Base-by-base conservation (phyloP, 495 filamentous ascomycete species). In the Penicillium taxi region DNA sequence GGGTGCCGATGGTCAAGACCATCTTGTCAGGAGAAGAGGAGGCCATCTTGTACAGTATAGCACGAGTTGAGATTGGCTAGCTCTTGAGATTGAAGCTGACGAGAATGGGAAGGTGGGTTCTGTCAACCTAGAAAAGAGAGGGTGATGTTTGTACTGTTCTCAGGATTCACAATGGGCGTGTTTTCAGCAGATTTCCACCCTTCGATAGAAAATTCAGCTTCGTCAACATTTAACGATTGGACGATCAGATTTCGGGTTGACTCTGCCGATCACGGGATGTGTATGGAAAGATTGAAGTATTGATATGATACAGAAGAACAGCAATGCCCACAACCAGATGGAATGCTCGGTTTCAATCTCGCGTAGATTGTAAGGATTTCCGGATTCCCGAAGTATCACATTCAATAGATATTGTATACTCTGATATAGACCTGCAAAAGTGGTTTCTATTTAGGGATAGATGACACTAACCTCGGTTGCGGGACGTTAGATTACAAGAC, bases 1-100 rank as follows among this genome's bases (percentile, higher is more conserved):
- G 84, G 9, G 87, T 88, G 61, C 89, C 89, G 42, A 96, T 77
- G 42, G 77, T 76, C 61, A 94, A 62, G 23, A 56, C 53, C 41
- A 47, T 60, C 35, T 47, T 58, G 33, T 55, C 35, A 32, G 60
- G 41, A 47, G 61, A 30, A 51, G 52, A 22, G 47, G 47, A 17
- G 29, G 49, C 32, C 49, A 53, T 53, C 12, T 30, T 45, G 42
- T 31, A 27, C 27, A 35, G 28, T 12, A 26, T 20, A 38, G 30
- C 37, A 17, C 12, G 3, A 28, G 32, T 29, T n/a, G 4, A 34
- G 32, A 24, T 22, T 30, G 22, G 30, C 23, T 42, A 14, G 23
- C 35, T 6, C 17, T 28, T 38, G 35, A 12, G 26, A 15, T 14
- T 9, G 29, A 27, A 33, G 21, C 20, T 26, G 16, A 18, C 29